These are phyloP conservation scores for Leptosphaerulina australis DNA, from an alignment of 2,329 filamentous ascomycete genomes.

Conservation along the genomic window DNA sequence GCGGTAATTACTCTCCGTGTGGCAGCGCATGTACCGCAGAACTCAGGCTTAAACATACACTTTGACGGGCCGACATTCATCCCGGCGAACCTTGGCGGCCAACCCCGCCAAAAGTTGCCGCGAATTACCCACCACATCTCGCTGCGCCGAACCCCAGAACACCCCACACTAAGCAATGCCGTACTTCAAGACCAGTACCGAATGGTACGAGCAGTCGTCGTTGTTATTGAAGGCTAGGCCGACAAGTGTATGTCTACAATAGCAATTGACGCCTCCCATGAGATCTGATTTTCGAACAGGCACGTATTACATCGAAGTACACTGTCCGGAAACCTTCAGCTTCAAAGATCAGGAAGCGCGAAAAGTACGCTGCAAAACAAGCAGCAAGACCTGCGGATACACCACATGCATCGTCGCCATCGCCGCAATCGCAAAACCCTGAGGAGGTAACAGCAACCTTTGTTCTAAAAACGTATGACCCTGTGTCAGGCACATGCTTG, in stretches of 20 bases:
- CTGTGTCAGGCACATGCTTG: slow-evolving; percentile 77
- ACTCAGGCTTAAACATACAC: background rate
- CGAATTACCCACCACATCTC: slow-evolving; percentile 15
- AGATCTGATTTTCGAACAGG: slow-evolving; percentile 59
- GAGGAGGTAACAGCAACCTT: slow-evolving; percentile 64
- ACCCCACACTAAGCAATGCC: slow-evolving; percentile 64
- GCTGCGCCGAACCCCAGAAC: slow-evolving; percentile 20
- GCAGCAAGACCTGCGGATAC: slow-evolving; percentile 34
- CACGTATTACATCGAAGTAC: slow-evolving; percentile 92
- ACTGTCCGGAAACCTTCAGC: slow-evolving; percentile 62
- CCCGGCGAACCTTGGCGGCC: slow-evolving; percentile 10
- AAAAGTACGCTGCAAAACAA: slow-evolving; percentile 41
- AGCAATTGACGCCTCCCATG: slow-evolving; percentile 15
- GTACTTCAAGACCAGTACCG: slow-evolving; percentile 78
- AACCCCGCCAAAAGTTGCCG: slow-evolving; percentile 42
- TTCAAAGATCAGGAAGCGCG: slow-evolving; percentile 43
- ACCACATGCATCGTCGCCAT: slow-evolving; percentile 37
- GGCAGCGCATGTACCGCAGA: slow-evolving; percentile 6
- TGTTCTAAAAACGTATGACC: slow-evolving; percentile 88
- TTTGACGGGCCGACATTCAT: slow-evolving; percentile 11
- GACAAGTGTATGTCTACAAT: slow-evolving; percentile 67
- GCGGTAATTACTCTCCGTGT: background rate
- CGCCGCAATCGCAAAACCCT: slow-evolving; percentile 33
- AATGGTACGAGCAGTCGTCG: slow-evolving; percentile 88
- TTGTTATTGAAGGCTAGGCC: slow-evolving; percentile 87